Percentiles rank a stretch among this genome's conserved stretches.
These are phyloP conservation scores for Fusarium vanettenii DNA, from an alignment of 2,329 filamentous ascomycete genomes.

Conservation along the genomic window DNA sequence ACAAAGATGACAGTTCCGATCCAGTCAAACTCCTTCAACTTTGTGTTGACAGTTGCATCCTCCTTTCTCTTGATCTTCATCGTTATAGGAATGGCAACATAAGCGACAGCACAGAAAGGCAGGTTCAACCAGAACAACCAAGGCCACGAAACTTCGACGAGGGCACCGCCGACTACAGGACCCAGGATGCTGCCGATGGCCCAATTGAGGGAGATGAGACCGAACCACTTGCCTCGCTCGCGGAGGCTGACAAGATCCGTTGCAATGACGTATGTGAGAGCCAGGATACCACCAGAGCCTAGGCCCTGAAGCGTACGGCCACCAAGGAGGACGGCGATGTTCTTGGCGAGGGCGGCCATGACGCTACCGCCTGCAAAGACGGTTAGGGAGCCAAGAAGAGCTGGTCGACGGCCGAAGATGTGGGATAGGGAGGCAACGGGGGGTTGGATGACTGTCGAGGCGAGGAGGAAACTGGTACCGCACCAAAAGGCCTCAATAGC, in stretches of 20 bases:
- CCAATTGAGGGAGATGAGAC: conserved; percentile 58
- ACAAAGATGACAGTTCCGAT: conserved; percentile 71
- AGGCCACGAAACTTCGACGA: conserved; percentile 65
- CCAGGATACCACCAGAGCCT: conserved; percentile 62
- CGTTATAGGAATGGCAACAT: conserved; percentile 33
- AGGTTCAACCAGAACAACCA: conserved; percentile 77
- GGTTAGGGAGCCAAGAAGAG: conserved; percentile 30
- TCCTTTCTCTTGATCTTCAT: conserved; percentile 32
- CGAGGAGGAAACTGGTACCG: conserved; percentile 39
- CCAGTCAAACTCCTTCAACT: conserved; percentile 65
- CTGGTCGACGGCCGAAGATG: conserved; percentile 37
- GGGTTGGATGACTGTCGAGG: conserved; percentile 39
- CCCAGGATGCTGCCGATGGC: conserved; percentile 62
- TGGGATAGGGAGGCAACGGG: conserved; percentile 40
- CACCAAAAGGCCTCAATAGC: conserved; percentile 42
- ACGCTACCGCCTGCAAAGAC: conserved; percentile 36
- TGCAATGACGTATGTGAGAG: conserved; percentile 58
- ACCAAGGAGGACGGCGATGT: conserved; percentile 49
- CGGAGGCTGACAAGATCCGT: conserved; percentile 60
- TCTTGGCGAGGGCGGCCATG: conserved; percentile 35
- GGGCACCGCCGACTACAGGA: conserved; percentile 62
- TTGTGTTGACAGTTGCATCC: conserved; percentile 12
- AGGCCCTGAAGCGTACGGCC: conserved; percentile 65
- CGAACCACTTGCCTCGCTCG: conserved; percentile 55
- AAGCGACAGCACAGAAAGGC: conserved; percentile 56